Evolutionary conservation across 768 basidiomycete genomes (phyloP).

Genomic region (Lanmaoa rubissima): DNA sequence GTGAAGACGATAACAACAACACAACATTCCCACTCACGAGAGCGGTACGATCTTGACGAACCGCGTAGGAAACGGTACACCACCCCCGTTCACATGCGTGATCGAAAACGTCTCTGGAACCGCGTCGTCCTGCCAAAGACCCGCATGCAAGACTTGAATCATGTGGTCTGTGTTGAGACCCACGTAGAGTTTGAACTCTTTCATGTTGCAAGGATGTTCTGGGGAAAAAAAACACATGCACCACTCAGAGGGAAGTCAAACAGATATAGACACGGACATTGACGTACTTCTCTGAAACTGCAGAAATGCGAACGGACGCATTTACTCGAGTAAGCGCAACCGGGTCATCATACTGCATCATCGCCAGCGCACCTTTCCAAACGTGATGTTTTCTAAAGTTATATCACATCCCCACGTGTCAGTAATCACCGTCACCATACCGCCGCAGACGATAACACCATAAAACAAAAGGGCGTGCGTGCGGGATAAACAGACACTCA

Average conservation of each 20-base stretch:
- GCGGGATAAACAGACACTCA: constrained; percentile 33
- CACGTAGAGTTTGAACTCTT: constrained; percentile 72
- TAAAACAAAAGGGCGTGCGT: background rate
- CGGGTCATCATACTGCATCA: background rate
- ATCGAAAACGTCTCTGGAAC: constrained; percentile 63
- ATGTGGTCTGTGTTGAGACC: constrained; percentile 65
- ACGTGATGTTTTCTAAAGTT: constrained; percentile 64
- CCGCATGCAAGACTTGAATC: constrained; percentile 61
- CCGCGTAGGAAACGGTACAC: constrained; percentile 59
- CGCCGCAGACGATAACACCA: background rate
- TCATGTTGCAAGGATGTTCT: constrained; percentile 87
- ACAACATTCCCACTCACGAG: constrained; percentile 47
- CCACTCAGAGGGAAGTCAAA: background rate
- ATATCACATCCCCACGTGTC: constrained; percentile 4
- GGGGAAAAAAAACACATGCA: background rate
- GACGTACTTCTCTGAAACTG: constrained; percentile 31
- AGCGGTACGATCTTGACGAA: constrained; percentile 76
- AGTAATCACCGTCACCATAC: background rate
- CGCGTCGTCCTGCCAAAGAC: constrained; percentile 66
- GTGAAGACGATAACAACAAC: background rate
- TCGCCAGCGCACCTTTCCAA: constrained; percentile 63
- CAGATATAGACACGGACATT: background rate
- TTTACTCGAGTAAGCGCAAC: background rate
- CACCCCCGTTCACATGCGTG: constrained; percentile 52
- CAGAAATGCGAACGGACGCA: background rate